Evolutionary conservation across 1,139 yeast species (phyloP).

Genomic region (Sporopachydermia cereana): DNA sequence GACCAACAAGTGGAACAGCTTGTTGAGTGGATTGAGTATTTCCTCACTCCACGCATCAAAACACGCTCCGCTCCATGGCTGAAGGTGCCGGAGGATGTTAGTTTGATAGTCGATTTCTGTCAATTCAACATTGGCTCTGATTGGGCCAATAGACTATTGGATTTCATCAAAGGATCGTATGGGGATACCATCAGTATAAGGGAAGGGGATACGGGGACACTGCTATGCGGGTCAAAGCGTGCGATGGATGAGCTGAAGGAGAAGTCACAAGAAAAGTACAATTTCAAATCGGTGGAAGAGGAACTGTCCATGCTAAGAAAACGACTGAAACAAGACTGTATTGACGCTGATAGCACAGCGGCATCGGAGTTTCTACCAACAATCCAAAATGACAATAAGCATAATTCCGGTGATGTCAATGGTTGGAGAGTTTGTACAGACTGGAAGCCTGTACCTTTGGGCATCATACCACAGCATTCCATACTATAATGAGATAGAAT

Average conservation of each 20-base stretch:
- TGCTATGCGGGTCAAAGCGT: background rate
- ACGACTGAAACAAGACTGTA: background rate
- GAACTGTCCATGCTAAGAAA: background rate
- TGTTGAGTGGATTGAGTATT: conserved; percentile 1
- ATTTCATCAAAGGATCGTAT: background rate
- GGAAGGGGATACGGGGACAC: background rate
- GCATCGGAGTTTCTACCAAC: too few relatives aligned
- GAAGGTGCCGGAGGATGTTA: background rate
- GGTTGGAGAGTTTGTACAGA: background rate
- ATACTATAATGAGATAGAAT: too few relatives aligned
- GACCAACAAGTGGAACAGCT: conserved; percentile 1
- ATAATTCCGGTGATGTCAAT: background rate
- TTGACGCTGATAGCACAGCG: background rate
- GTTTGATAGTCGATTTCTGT: background rate
- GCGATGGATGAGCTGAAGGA: conserved; percentile 8
- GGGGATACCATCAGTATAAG: background rate
- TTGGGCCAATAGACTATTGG: background rate
- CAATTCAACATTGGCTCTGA: background rate
- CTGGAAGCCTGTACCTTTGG: conserved; percentile 1
- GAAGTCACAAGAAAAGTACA: conserved; percentile 13
- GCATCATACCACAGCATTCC: background rate
- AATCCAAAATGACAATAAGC: background rate
- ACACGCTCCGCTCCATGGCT: background rate
- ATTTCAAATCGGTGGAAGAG: conserved; percentile 17
- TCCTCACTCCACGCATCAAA: conserved; percentile 1